Conservation (phyloP, 192 early-diverging fungal genomes). For the Linnemannia hyalina region DNA sequence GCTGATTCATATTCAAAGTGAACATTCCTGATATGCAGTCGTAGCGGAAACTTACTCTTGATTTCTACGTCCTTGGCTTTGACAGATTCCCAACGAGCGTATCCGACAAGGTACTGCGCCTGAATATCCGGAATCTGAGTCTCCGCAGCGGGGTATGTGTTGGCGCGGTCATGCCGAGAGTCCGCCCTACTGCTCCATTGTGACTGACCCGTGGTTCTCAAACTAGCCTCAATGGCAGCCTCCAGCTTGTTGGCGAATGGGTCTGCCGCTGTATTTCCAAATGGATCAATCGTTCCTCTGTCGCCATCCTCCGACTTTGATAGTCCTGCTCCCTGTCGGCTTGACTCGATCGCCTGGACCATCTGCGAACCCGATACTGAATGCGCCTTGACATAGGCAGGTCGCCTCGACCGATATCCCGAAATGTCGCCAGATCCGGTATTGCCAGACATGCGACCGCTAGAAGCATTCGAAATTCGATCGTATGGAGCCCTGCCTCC, state of each 20-base stretch:
- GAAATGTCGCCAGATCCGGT: background rate
- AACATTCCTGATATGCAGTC: too few species aligned
- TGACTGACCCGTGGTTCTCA: background rate
- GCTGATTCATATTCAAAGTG: background rate
- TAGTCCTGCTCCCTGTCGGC: conserved; percentile 2
- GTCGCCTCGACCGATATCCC: background rate
- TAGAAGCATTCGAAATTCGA: background rate
- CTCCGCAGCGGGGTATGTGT: background rate
- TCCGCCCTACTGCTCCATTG: conserved; percentile 2
- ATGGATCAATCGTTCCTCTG: conserved; percentile 19
- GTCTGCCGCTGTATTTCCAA: conserved; percentile 23
- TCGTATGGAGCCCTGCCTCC: background rate
- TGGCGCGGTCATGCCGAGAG: conserved; percentile 9
- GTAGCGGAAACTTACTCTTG: conserved; percentile 21
- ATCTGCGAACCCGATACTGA: conserved; percentile 42
- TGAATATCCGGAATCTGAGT: conserved; percentile 39
- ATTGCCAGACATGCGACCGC: background rate
- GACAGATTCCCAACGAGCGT: conserved; percentile 44
- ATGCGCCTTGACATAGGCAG: conserved; percentile 25
- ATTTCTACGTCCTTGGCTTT: conserved; percentile 39
- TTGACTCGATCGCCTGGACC: conserved; percentile 48
- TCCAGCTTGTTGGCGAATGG: conserved; percentile 54
- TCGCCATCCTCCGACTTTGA: background rate
- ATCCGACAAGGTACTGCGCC: conserved; percentile 36
- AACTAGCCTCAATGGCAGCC: conserved; percentile 40